These are phyloP conservation scores for Amaranthus cruentus DNA, from an alignment of 148 eudicot genomes.

Conservation along the genomic window DNA sequence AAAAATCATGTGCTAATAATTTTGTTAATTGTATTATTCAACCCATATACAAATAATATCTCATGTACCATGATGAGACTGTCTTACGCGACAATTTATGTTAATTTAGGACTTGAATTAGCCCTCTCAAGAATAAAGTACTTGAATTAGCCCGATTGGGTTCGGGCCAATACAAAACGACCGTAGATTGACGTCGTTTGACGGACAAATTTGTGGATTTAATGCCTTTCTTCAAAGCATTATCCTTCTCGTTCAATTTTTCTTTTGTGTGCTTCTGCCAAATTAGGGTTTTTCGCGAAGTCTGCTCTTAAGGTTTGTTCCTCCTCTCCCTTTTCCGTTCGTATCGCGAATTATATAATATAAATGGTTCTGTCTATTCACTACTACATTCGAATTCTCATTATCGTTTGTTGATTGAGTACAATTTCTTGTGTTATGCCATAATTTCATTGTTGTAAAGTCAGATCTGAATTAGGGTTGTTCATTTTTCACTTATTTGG, in stretches of 20 bases:
- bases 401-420: neutral
- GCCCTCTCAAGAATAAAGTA: no score
- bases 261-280: neutral
- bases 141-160: no score
- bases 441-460: neutral
- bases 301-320: neutral
- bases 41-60: no score
- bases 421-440: neutral
- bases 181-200: no score
- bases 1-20: no score
- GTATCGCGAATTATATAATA: neutral
- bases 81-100: no score
- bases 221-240: neutral
- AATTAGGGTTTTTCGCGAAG: conserved; percentile 13
- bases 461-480: conserved; percentile 9
- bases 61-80: no score
- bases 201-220: neutral
- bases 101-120: no score
- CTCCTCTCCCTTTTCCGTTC: neutral
- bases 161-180: no score
- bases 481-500: neutral
- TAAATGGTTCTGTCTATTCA: neutral
- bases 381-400: neutral
- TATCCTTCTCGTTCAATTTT: neutral
- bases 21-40: no score